phyloP scores from a whole-genome alignment of 805 yeast species.

The Vanderwaltozyma yarrowii region DNA sequence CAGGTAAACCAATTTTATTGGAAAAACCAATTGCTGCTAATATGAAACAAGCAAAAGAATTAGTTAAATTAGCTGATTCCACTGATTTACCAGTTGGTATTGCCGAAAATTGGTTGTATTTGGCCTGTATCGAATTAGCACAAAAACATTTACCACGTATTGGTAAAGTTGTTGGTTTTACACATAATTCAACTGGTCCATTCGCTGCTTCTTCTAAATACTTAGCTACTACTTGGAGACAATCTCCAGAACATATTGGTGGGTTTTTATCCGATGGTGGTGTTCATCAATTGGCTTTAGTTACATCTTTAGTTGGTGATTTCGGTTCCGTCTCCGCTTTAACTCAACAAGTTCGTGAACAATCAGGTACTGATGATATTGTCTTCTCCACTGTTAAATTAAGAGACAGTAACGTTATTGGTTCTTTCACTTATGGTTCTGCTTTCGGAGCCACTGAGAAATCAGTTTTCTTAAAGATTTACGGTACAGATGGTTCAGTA shows the following conservation, averaged over 20 bases:
- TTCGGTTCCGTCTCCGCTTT: constrained; percentile 63
- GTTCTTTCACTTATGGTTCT: constrained; percentile 81
- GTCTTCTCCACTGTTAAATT: constrained; percentile 59
- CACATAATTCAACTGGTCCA: constrained; percentile 66
- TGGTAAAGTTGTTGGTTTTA: constrained; percentile 61
- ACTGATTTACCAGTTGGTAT: constrained; percentile 63
- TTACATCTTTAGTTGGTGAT: constrained; percentile 72
- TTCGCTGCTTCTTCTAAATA: constrained; percentile 53
- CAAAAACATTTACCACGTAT: constrained; percentile 54
- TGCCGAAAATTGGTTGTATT: constrained; percentile 81
- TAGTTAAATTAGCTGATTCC: constrained; percentile 54
- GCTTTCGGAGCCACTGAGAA: constrained; percentile 78
- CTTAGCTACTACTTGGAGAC: constrained; percentile 73
- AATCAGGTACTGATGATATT: constrained; percentile 76
- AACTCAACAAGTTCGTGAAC: constrained; percentile 65
- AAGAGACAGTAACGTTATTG: constrained; percentile 53
- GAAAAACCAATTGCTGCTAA: constrained; percentile 93
- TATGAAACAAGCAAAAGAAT: constrained; percentile 66
- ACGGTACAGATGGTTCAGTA: constrained; percentile 73
- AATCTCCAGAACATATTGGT: constrained; percentile 83
- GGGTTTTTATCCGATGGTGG: constrained; percentile 93
- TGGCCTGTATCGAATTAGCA: constrained; percentile 45
- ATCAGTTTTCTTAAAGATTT: constrained; percentile 53
- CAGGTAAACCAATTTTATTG: constrained; percentile 67
- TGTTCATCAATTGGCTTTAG: constrained; percentile 84